Conservation (phyloP, 331 rosid species). For the Quercus lobata region DNA sequence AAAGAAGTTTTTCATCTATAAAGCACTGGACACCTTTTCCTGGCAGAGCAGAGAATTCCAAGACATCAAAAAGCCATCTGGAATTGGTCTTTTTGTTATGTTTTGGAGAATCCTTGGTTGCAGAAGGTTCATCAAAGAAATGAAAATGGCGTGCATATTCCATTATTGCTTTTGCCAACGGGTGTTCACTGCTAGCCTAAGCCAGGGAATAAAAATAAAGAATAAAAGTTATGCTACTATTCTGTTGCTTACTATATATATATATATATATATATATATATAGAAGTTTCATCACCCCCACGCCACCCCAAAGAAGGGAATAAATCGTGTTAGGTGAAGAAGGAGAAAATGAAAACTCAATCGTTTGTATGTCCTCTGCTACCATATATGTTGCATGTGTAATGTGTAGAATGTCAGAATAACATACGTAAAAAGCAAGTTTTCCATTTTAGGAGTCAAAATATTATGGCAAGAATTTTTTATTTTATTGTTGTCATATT, state of each 20-base stretch:
- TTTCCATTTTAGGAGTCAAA: not conserved
- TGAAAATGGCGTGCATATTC: conserved; percentile 88
- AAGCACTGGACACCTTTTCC: conserved; percentile 81
- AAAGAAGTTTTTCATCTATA: conserved; percentile 51
- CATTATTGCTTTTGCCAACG: conserved; percentile 82
- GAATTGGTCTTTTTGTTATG: conserved; percentile 30
- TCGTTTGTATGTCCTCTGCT: not conserved
- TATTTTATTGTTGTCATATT: not conserved
- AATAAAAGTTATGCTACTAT: no score
- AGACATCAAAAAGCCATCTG: conserved; percentile 81
- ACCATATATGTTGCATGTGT: not conserved
- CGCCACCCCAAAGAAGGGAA: not conserved
- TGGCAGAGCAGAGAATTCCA: conserved; percentile 78
- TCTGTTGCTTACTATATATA: no score
- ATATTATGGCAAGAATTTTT: not conserved
- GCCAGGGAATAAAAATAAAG: conserved; percentile 7
- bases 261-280: no score
- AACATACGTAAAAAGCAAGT: conserved; percentile 8
- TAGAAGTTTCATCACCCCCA: not conserved
- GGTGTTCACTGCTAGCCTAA: conserved; percentile 98
- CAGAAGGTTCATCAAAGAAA: conserved; percentile 72
- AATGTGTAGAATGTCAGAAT: conserved; percentile 4
- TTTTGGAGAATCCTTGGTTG: conserved; percentile 31
- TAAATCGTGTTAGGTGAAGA: not conserved
- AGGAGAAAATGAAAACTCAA: not conserved